A percentile compares a stretch with the other conserved stretches of the same genome.
Evolutionary conservation across 495 filamentous ascomycete genomes (phyloP).

Genomic region (Tuber brumale): DNA sequence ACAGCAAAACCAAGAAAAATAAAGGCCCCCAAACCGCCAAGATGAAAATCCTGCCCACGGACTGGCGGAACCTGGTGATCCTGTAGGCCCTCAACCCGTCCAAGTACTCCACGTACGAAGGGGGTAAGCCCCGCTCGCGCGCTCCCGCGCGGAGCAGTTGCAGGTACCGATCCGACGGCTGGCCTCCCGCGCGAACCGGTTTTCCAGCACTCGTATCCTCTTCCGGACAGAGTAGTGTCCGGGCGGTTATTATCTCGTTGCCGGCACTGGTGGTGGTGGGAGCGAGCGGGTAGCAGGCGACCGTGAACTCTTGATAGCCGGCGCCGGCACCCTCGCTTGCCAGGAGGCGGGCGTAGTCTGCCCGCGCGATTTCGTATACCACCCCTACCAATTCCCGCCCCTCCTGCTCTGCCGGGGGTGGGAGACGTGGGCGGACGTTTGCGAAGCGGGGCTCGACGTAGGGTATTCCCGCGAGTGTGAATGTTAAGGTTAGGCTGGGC

Average conservation of each 20-base stretch:
- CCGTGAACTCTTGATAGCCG: constrained; percentile 72
- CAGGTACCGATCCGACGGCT: constrained; percentile 78
- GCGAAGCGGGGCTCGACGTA: constrained; percentile 91
- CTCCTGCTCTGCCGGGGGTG: constrained; percentile 17
- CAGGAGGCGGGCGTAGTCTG: constrained; percentile 79
- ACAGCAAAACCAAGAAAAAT: constrained; percentile 41
- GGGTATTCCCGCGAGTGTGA: constrained; percentile 78
- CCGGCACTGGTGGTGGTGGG: no score
- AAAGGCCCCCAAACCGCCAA: constrained; percentile 48
- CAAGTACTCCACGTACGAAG: constrained; percentile 66
- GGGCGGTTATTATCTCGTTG: constrained; percentile 41
- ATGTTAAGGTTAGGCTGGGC: constrained; percentile 67
- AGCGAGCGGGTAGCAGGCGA: constrained; percentile 54
- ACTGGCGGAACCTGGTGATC: constrained; percentile 60
- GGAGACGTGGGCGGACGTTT: constrained; percentile 51
- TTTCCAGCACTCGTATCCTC: background rate
- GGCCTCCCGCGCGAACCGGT: constrained; percentile 47
- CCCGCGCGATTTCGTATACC: constrained; percentile 81
- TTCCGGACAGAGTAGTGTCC: constrained; percentile 33
- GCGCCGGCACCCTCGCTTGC: constrained; percentile 82
- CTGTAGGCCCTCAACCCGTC: constrained; percentile 59
- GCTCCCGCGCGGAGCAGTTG: constrained; percentile 67
- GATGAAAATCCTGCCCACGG: constrained; percentile 54
- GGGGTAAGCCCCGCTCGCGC: constrained; percentile 65
- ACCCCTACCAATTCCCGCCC: constrained; percentile 63